Evolutionary conservation across 208 protist species (phyloP).

Genomic region (Angomonas ambiguus): DNA sequence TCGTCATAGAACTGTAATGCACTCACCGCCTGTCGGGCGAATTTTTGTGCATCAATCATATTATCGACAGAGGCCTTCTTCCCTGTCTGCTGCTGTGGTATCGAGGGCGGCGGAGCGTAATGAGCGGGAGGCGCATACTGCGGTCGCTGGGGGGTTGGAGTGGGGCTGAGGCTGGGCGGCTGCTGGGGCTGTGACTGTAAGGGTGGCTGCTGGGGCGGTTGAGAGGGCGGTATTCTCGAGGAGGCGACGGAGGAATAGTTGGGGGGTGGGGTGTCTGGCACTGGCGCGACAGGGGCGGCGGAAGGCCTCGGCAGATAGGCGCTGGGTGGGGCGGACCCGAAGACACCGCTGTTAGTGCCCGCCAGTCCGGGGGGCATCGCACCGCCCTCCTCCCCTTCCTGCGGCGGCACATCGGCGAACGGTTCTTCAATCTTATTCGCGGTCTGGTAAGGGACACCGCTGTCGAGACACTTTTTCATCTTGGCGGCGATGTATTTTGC

Average conservation of each 20-base stretch:
- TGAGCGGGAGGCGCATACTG: no score
- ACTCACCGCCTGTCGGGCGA: conserved; percentile 56
- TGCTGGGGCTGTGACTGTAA: not conserved
- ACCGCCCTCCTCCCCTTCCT: not conserved
- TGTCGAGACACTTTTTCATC: conserved; percentile 72
- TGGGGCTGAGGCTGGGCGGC: not conserved
- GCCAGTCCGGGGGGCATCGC: not conserved
- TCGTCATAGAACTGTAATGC: conserved; percentile 82
- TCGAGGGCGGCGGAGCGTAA: not conserved
- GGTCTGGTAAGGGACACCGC: conserved; percentile 42
- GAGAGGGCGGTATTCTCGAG: not conserved
- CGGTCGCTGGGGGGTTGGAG: not conserved
- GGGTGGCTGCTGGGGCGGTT: not conserved
- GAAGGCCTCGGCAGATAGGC: conserved; percentile 13
- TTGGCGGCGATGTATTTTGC: conserved; percentile 68
- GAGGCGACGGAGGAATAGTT: conserved; percentile 3
- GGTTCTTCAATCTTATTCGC: conserved; percentile 33
- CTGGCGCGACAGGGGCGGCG: no score
- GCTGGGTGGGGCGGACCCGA: conserved; percentile 20
- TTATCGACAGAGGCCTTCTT: conserved; percentile 47
- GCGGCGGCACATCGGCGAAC: not conserved
- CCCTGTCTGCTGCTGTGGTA: not conserved
- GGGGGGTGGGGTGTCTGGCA: not conserved
- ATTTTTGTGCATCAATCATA: conserved; percentile 82
- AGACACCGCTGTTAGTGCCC: not conserved